Evolutionary conservation across 768 basidiomycete genomes (phyloP).

Genomic region (Tephrocybe sp.): DNA sequence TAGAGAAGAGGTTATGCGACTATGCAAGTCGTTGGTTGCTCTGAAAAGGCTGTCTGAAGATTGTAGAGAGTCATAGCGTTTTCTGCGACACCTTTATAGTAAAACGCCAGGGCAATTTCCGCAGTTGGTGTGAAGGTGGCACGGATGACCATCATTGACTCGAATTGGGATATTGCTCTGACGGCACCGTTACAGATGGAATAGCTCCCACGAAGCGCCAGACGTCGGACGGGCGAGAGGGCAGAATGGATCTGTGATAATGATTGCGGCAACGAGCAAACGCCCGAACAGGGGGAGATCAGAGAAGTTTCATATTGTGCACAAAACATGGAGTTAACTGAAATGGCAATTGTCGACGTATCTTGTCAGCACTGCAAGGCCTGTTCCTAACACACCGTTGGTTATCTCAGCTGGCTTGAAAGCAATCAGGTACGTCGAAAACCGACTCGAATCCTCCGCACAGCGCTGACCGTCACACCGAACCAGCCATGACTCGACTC

Average conservation of each 20-base stretch:
- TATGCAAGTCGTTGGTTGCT: slow-evolving; percentile 9
- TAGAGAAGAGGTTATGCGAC: slow-evolving; percentile 3
- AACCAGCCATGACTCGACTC: slow-evolving; percentile 25
- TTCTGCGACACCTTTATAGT: slow-evolving; percentile 26
- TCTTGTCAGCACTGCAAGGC: slow-evolving; percentile 14
- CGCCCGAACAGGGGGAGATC: slow-evolving; percentile 35
- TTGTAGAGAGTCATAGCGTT: slow-evolving; percentile 32
- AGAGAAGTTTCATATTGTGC: slow-evolving; percentile 30
- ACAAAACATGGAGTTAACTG: slow-evolving; percentile 29
- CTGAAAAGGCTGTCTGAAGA: slow-evolving; percentile 18
- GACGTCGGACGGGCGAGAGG: slow-evolving; percentile 27
- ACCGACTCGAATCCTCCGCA: slow-evolving; percentile 15
- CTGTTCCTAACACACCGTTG: slow-evolving; percentile 33
- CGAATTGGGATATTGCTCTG: slow-evolving; percentile 31
- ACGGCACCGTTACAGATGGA: slow-evolving; percentile 24
- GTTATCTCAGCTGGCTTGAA: slow-evolving; percentile 26
- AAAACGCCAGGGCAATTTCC: slow-evolving; percentile 21
- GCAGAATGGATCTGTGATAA: slow-evolving; percentile 32
- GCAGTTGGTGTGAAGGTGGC: slow-evolving; percentile 30
- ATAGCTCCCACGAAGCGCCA: slow-evolving; percentile 25
- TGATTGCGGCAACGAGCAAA: slow-evolving; percentile 35
- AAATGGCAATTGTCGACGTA: slow-evolving; percentile 14
- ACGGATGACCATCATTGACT: slow-evolving; percentile 39
- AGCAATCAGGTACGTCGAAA: slow-evolving; percentile 16
- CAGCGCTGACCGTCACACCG: slow-evolving; percentile 14